Evolutionary conservation across 2,329 filamentous ascomycete species (phyloP), one percentile per base, ranked within the genome.

Genomic region (Ophiosphaerella korrae): DNA sequence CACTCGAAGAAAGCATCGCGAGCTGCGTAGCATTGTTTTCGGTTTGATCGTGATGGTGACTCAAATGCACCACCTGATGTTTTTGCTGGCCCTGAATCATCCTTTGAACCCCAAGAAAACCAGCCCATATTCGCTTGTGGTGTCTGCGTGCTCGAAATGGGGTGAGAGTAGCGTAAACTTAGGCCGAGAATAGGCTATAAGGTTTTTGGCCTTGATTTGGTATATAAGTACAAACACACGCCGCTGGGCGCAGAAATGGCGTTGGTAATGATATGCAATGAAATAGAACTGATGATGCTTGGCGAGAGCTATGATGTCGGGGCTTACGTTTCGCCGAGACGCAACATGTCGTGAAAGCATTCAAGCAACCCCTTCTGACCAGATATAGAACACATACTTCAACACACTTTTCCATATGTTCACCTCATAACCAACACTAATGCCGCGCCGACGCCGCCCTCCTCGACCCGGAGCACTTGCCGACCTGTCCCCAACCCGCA

Each of bases 1-100:
- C 94, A 99, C 60, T 80, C 78, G 75, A 96, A 97, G 82, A 94
- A 97, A 57, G 77, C 77, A 77, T 99, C 94, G 62, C 94, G 86
- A 40, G 89, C 87, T 66, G 91, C 88, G 89, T 93, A 99, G 84
- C 94, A 99, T 68, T 84, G 81, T 65, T 86, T 81, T 68, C 94
- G 88, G 74, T 92, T 89, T 57, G 82, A 84, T 58, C 93, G 88
- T 70, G 90, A 89, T n/a, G 94, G 94, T 5, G 92, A 91, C 66
- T 92, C 84, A 63, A 82, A 86, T 56, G 84, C 73, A 37, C 72
- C 84, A 67, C 63, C 80, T 67, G 67, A 76, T 70, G 57, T 81
- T 69, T 57, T 79, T 67, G 63, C 79, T 58, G 70, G 64, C 13
- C 68, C 70, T 14, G 58, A 56, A 21, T 63, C 60, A 9, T 67